A percentile compares a stretch with the other conserved stretches of the same genome.
Conservation (phyloP, 371 early-diverging fungal species). For the Mortierella sp. region DNA sequence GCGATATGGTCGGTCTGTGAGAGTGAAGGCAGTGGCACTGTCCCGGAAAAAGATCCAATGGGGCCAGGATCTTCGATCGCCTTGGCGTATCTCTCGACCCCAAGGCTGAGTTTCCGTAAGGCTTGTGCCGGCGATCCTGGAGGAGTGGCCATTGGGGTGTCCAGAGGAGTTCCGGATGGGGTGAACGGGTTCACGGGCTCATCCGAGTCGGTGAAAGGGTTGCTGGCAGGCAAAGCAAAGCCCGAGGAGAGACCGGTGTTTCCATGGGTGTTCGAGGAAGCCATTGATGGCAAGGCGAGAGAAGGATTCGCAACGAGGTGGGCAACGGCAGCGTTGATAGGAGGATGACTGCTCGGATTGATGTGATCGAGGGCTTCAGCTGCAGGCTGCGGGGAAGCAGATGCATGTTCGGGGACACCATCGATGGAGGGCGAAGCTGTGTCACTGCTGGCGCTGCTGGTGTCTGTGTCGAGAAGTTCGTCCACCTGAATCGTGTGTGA, state of each 20-base stretch:
- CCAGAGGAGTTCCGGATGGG: constrained; percentile 25
- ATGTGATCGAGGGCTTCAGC: background rate
- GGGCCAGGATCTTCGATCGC: constrained; percentile 41
- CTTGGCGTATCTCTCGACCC: constrained; percentile 44
- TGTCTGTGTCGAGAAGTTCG: background rate
- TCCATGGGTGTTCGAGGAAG: constrained; percentile 2
- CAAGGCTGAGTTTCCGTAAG: constrained; percentile 32
- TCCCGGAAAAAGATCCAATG: constrained; percentile 47
- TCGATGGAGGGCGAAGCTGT: background rate
- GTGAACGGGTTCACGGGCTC: constrained; percentile 33
- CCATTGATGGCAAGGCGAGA: constrained; percentile 3
- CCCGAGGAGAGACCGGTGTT: constrained; percentile 30
- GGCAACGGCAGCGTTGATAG: too few species aligned
- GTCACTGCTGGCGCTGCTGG: background rate
- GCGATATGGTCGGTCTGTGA: constrained; percentile 28
- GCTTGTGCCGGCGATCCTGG: constrained; percentile 34
- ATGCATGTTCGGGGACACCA: background rate
- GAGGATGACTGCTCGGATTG: too few species aligned
- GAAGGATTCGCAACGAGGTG: too few species aligned
- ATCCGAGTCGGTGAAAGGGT: constrained; percentile 28
- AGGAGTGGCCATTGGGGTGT: constrained; percentile 34
- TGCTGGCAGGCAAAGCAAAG: constrained; percentile 34
- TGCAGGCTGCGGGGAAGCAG: background rate
- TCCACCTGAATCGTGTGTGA: background rate
- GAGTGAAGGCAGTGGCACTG: constrained; percentile 36